Base-by-base conservation (phyloP, 352 stramenopile species). In the Phytophthora cryptogea region DNA sequence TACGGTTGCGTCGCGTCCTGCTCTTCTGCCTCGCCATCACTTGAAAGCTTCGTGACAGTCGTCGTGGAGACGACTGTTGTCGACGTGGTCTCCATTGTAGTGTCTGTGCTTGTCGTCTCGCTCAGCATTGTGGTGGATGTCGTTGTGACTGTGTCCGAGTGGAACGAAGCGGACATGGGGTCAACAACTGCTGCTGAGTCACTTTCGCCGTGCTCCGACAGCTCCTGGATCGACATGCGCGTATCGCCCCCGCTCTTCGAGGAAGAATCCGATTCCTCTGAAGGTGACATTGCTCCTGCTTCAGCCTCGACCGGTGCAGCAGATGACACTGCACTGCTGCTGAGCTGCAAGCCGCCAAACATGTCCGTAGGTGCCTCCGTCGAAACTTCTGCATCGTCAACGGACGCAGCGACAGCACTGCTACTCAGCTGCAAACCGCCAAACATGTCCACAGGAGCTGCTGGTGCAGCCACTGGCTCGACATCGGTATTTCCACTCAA, bases 191-290 rank as follows among this genome's bases (percentile, higher is more conserved):
- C 31, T 16, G 14, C 33, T n/a, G 17, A 50, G n/a, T 5, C 48
- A 52, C 43, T 59, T 35, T 70, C 60, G 31, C 40, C 66, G 55
- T 71, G 67, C 54, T 80, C 64, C 7, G 65, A 73, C n/a, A 85
- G 50, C 59, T 86, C 71, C 45, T 78, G 55, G 50, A 86, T 82
- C 14, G 74, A 80, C 76, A 86, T 86, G 27, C 68, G 76, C 30
- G 50, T 61, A 42, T 69, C 67, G 20, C 55, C 70, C 5, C 31
- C 54, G 33, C 48, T 70, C 30, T 66, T 72, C 11, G 40, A 31
- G 13, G 44, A 63, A 13, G 31, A 23, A 27, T 57, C 53, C 17
- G 7, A 26, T 39, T 55, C 48, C 3, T 64, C 51, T 1, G 14
- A 32, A 33, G 40, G 30, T 11, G 53, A 39, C 20, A 13, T 13